A percentile compares a stretch with the other conserved stretches of the same genome.
Evolutionary conservation across 495 filamentous ascomycete species (phyloP).

Genomic region (Hypoxylon fragiforme): DNA sequence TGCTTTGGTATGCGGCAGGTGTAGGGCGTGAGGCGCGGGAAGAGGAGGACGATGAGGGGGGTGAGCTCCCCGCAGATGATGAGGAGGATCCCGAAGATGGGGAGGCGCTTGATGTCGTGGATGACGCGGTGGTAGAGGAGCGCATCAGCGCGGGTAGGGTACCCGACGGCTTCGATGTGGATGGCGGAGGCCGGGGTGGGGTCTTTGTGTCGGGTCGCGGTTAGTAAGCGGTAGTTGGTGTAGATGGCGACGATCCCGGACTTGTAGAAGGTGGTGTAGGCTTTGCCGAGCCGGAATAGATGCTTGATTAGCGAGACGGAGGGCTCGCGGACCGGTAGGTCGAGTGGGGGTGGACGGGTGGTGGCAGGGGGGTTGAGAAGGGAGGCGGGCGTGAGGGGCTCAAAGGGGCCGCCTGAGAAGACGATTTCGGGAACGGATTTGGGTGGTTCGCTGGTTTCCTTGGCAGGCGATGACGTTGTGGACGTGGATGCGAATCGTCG

Average conservation of each 20-base stretch:
- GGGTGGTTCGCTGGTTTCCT: background rate
- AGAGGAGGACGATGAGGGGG: conserved; percentile 69
- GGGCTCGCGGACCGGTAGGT: conserved; percentile 49
- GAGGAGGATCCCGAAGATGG: conserved; percentile 72
- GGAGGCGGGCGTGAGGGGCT: conserved; percentile 8
- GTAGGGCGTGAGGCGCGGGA: conserved; percentile 70
- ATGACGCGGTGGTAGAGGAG: conserved; percentile 61
- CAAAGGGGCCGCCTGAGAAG: background rate
- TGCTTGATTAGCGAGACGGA: conserved; percentile 47
- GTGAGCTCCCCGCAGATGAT: conserved; percentile 83
- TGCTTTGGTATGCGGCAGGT: conserved; percentile 83
- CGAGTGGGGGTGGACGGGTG: conserved; percentile 62
- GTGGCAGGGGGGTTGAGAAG: conserved; percentile 60
- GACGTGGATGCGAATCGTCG: too few species aligned
- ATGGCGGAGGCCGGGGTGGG: conserved; percentile 22
- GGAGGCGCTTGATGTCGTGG: conserved; percentile 73
- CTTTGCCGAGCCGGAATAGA: conserved; percentile 55
- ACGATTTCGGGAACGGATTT: conserved; percentile 9
- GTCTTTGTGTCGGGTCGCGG: conserved; percentile 18
- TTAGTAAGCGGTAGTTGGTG: conserved; percentile 63
- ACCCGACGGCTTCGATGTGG: conserved; percentile 24
- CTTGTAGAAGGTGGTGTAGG: conserved; percentile 83
- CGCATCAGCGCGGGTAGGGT: conserved; percentile 31
- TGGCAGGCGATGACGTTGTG: conserved; percentile 3
- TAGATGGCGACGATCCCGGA: conserved; percentile 71